Base-by-base conservation (phyloP, 129 eudicot species). In the Pulicaria dysenterica region DNA sequence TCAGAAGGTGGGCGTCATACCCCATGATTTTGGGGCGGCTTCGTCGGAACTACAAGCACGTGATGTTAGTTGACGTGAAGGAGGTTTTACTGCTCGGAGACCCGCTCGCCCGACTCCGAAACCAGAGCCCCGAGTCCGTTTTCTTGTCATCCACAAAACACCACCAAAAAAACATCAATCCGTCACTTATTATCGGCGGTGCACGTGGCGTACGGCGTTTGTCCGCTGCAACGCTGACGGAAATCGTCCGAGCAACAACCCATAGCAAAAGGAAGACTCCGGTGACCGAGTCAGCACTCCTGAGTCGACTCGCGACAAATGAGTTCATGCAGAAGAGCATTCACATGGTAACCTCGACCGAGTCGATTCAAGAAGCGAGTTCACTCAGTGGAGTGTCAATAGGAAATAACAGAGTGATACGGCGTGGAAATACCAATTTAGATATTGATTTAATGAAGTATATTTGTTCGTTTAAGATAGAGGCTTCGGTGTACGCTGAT, bases 1-100 rank as follows among this genome's bases (percentile, higher is more conserved):
- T 93, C 24, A 63, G 98, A 14, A 80, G 96, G 36, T 93, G 98
- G 98, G 95, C 95, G 47, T 83, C 92, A 24, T 89, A 89, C 81
- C 88, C 98, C 12, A 83, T 89, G 90, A 19, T 93, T 13, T 66
- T 93, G 8, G 96, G 98, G 50, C 95, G 98, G n/a, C 74, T 93
- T 19, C 79, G 83, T 55, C 70, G 88, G 16, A 82, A 82, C 14
- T 93, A 85, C 71, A 93, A 87, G 89, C 95, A 87, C 62, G 65
- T 84, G 6, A 60, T 85, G 80, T 59, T 93, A 6, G 87, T 87
- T 51, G 92, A 93, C 68, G 88, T 77, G 0, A 85, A 83, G 59
- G 88, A 85, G 12, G 70, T 86, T 53, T 53, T 89, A 73, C 31
- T 89, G 3, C 59, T 89, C 67, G 86, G 90, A 8, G 98, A 93